Base-by-base conservation (phyloP, 2,329 filamentous ascomycete genomes). In the Sordariomycetes sp. region DNA sequence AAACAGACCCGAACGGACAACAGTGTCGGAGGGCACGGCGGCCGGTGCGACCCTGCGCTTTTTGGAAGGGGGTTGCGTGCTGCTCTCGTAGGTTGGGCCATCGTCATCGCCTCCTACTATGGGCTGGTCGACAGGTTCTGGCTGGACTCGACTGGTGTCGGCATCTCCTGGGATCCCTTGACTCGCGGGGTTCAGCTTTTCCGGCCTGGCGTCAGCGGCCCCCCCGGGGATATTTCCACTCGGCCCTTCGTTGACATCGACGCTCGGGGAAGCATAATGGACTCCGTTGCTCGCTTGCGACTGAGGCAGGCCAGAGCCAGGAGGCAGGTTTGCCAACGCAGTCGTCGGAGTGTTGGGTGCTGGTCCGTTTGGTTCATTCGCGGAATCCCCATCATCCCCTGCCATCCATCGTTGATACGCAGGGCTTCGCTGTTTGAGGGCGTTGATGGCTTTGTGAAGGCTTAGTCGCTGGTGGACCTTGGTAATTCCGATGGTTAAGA, bases 401-500 rank as follows among this genome's bases (percentile, higher is more conserved):
- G n/a, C 18, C 24, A n/a, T 53, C 24, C 24, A 53, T 14, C 24
- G 24, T 34, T 18, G 51, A 53, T 46, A 55, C 3, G 54, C 37
- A 25, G 37, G 22, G 37, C 54, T 55, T 35, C 37, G 54, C 24
- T 48, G 7, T 16, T 48, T 46, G 32, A 55, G 25, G 22, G 16
- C 10, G 18, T 12, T 18, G 37, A 55, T 48, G 20, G 54, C 54
- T 46, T 18, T 55, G 37, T 28, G 18, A 32, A 53, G 51, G 14
- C 32, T 34, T 3, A 32, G 14, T 3, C 3, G 11, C 8, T 53
- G 51, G 16, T 80, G 81, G 22, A 84, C 69, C 3, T 78, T 75
- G 46, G 69, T 78, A 58, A 92, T 72, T 1, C 76, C 79, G 20
- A 90, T 74, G 7, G 81, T 79, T 3, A 69, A 61, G 62, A 75